Conservation (phyloP, 768 basidiomycete species). For the Leccinum truebloodii region DNA sequence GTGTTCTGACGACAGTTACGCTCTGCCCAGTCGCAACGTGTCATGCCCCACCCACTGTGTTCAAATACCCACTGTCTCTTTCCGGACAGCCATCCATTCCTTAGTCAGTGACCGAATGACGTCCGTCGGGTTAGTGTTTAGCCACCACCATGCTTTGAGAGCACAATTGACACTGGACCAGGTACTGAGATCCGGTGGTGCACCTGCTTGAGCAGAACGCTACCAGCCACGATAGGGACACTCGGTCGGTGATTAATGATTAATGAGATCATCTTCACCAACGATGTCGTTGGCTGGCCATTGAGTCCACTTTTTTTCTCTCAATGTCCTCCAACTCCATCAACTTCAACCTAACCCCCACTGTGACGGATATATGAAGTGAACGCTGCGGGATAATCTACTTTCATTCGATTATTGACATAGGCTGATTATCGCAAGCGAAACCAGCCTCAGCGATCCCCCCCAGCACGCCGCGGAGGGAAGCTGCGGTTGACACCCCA, state of each 20-base stretch:
- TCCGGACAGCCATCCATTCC: neutral
- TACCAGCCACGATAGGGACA: no score
- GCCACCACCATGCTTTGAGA: neutral
- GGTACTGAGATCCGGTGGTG: no score
- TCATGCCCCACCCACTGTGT: neutral
- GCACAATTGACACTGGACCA: neutral
- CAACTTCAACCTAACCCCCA: no score
- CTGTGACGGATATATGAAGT: no score
- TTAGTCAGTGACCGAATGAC: neutral
- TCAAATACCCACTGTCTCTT: neutral
- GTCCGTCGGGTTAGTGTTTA: neutral
- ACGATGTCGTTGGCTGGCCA: neutral
- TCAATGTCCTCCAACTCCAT: no score
- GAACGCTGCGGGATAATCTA: neutral
- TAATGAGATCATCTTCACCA: no score
- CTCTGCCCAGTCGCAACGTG: slow-evolving; percentile 1
- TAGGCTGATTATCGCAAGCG: neutral
- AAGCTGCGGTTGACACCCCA: neutral
- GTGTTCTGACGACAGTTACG: neutral
- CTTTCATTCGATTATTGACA: neutral
- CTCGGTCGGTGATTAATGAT: no score
- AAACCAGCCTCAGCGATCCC: neutral
- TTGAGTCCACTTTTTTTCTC: neutral
- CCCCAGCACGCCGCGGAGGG: neutral
- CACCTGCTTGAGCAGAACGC: no score